Base-by-base conservation (phyloP, 306 rosid genomes). In the Quercus agrifolia region DNA sequence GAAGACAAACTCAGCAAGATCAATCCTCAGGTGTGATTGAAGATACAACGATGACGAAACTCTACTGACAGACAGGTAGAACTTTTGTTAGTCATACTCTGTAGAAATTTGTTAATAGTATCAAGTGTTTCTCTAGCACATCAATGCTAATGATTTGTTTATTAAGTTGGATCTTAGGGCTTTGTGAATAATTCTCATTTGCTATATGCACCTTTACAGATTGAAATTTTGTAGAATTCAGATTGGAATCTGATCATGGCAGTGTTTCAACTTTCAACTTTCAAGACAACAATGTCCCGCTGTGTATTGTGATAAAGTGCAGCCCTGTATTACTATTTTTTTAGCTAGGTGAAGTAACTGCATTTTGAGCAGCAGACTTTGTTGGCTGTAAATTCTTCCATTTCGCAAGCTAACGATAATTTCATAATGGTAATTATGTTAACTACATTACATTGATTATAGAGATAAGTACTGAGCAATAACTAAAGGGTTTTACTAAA, bases 1-100 rank as follows among this genome's bases (percentile, higher is more conserved):
- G 87, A 89, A 82, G 56, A 58, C 82, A 87, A 35, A 70, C 80
- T 17, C 77, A 74, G 15, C 73, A 58, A 5, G 81, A 71, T 11
- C 83, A 85, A 27, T 78, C 90, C 51, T 61, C 79, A 56, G 52
- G 8, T 31, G 58, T 46, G 51, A 71, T 12, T 38, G 49, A 74
- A 80, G 64, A 74, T 78, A 17, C 46, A 28, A 35, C 54, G 18
- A 13, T 67, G 14, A 44, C 46, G 20, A 14, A 67, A 72, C 35
- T 69, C 78, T 21, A 18, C 35, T 0, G 81, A 44, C 81, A 41
- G 71, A 49, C 54, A 38, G 46, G 46, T 38, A 7, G 46, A 38
- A 0, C 46, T 7, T 38, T 38, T 38, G 0, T 38, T 9, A 11
- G 17, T 49, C 14, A 2, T 49, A 74, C 66, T 85, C 71, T 56